phyloP scores from a whole-genome alignment of 1,284 basidiomycete species.

The Puccinia polysora region DNA sequence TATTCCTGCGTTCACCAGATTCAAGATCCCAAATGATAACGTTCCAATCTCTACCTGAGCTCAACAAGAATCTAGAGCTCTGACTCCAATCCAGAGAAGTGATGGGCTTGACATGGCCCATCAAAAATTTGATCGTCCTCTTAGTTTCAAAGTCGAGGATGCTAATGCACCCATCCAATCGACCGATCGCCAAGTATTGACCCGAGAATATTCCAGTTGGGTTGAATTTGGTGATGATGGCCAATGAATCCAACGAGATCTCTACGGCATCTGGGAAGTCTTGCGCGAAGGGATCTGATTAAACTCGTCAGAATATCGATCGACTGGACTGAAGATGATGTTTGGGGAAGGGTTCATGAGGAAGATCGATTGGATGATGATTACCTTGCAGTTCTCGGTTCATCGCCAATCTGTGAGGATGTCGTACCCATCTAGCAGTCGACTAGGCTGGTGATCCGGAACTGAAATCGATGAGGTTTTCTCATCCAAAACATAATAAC shows the following conservation, averaged over 20 bases:
- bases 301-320: neutral
- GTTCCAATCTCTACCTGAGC: slow-evolving; percentile 87
- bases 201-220: slow-evolving; percentile 63
- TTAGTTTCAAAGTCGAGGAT: slow-evolving; percentile 90
- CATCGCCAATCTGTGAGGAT: slow-evolving; percentile 13
- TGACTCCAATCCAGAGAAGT: slow-evolving; percentile 77
- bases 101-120: slow-evolving; percentile 83
- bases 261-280: slow-evolving; percentile 61
- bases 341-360: neutral
- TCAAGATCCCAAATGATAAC: slow-evolving; percentile 85
- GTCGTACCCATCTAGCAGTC: too few species aligned
- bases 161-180: slow-evolving; percentile 73
- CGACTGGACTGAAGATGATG: too few species aligned
- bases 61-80: slow-evolving; percentile 81
- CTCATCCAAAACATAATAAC: too few species aligned
- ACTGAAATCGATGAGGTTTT: too few species aligned
- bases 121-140: slow-evolving; percentile 70
- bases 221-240: slow-evolving; percentile 76
- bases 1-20: slow-evolving; percentile 60
- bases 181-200: slow-evolving; percentile 78
- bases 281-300: slow-evolving; percentile 55
- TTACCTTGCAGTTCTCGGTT: slow-evolving; percentile 27
- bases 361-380: neutral
- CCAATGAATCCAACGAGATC: slow-evolving; percentile 72
- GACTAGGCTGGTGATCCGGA: too few species aligned